A percentile compares a stretch with the other conserved stretches of the same genome.
Conservation (phyloP, 2,329 filamentous ascomycete genomes). For the Penicillium sp. region DNA sequence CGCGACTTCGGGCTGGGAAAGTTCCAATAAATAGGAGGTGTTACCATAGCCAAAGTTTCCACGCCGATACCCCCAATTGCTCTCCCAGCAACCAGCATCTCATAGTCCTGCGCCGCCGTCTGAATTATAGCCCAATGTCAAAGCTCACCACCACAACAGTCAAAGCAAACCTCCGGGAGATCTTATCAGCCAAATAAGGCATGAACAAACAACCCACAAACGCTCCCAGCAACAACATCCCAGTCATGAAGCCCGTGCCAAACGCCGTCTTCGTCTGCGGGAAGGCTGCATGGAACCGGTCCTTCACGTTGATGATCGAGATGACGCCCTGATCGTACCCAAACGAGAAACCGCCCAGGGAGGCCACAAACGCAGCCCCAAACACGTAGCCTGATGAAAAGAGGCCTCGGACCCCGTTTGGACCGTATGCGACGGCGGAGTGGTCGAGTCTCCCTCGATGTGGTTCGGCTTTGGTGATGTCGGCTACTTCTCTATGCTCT, state of each 20-base stretch:
- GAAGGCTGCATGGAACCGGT: slow-evolving; percentile 48
- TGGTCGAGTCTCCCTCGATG: too few relatives aligned
- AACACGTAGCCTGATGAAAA: slow-evolving; percentile 46
- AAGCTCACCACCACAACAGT: too few relatives aligned
- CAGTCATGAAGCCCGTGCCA: slow-evolving; percentile 46
- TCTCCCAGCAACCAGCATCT: slow-evolving; percentile 38
- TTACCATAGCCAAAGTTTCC: slow-evolving; percentile 27
- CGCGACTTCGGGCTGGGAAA: too few relatives aligned
- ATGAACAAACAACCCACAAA: slow-evolving; percentile 46
- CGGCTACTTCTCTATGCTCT: too few relatives aligned
- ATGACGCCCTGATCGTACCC: slow-evolving; percentile 53
- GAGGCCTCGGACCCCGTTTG: slow-evolving; percentile 37
- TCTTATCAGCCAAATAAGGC: slow-evolving; percentile 34
- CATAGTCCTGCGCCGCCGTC: slow-evolving; percentile 32
- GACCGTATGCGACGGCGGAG: slow-evolving; percentile 30
- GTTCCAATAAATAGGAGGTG: too few relatives aligned
- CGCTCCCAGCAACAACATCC: slow-evolving; percentile 49
- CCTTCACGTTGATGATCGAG: slow-evolving; percentile 52
- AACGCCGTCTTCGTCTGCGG: slow-evolving; percentile 42
- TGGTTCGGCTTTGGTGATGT: too few relatives aligned
- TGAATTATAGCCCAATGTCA: slow-evolving; percentile 43
- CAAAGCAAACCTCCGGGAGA: too few relatives aligned
- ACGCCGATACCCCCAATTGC: slow-evolving; percentile 44
- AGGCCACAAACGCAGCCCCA: slow-evolving; percentile 49
- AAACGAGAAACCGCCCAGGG: slow-evolving; percentile 47